Base-by-base conservation (phyloP, 2,329 filamentous ascomycete genomes). In the Aspergillus fumigatus region DNA sequence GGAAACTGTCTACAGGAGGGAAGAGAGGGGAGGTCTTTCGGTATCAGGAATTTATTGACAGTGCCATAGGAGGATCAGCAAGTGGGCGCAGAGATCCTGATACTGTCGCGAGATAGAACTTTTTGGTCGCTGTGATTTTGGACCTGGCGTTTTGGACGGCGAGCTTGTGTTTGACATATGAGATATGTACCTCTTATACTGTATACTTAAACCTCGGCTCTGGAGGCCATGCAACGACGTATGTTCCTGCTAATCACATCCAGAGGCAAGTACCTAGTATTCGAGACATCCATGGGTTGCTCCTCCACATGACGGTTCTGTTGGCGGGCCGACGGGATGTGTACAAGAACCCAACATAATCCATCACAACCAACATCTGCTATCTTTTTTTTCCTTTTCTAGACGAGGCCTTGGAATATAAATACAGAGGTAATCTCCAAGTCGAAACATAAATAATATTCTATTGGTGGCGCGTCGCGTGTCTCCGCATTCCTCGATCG, bases 41-140 rank as follows among this genome's bases (percentile, higher is more conserved):
- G 67, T 99, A 97, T 71, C 86, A 90, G 60, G 94, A 99, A 57
- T 97, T 97, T 76, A 90, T 97, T 61, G 83, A 81, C 60, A 87
- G 83, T 26, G 77, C 89, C 51, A 80, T 83, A 64, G 86, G 86
- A 2, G 79, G 82, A 7, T 55, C 64, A n/a, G 32, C 19, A 11
- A 69, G 65, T 56, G 60, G 57, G 51, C 61, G 59, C 38, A 62
- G 56, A 6, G 66, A 68, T 49, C 23, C 52, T 45, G 54, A 54
- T 26, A 23, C 55, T 9, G 23, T 55, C 53, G 59, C 45, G 29
- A 53, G 55, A 50, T 35, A 4, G 41, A 17, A 35, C 26, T 10
- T 29, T 40, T 51, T 19, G 10, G 43, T 14, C 11, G 21, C n/a
- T 47, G 21, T 7, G 19, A 21, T 17, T 26, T 47, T 21, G 53